Base-by-base conservation (phyloP, 805 yeast species). In the Candida schatavii region DNA sequence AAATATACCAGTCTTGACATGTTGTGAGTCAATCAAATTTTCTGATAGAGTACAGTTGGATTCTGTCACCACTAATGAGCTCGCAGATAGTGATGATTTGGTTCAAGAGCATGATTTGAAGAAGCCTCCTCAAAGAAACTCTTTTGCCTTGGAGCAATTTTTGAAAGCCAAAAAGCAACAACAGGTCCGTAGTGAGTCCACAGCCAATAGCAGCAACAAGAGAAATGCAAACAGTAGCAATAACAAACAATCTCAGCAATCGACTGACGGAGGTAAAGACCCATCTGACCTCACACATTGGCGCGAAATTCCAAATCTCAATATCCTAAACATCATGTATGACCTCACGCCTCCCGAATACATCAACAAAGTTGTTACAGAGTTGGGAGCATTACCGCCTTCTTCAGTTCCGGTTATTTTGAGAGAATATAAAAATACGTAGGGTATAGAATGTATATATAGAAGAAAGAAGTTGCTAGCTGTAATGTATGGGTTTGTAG, bases 351-450 rank as follows among this genome's bases (percentile, higher is more conserved):
- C 97, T 27, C 95, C 96, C 11, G 87, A 83, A 51, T 87, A 85
- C 57, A 88, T 93, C 55, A 90, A 91, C 61, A 93, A 93, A 68
- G 88, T 93, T 45, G 88, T 93, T 41, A 93, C 98, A 2, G 99
- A 93, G 62, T 80, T 91, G 49, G 99, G 99, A 22, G 88, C 96
- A 2, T 74, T 93, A 51, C 99, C 99, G 9, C 96, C 99, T 33
- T 85, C 95, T n/a, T 88, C 98, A 1, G 98, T 93, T 44, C 99
- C 99, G 21, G 98, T 93, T 37, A 88, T 93, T 46, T 70, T 93
- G 54, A 80, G 98, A 66, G 99, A 93, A 64, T 93, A 91, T 64
- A 88, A 88, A 63, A 66, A 62, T 49, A 57, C 66, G 17, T 57
- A 44, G 37, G 4, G 26, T 15, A 36, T 33, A 18, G 32, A 36